These are phyloP conservation scores for Sporothrix mexicana DNA, from an alignment of 2,329 filamentous ascomycete genomes.

Conservation along the genomic window DNA sequence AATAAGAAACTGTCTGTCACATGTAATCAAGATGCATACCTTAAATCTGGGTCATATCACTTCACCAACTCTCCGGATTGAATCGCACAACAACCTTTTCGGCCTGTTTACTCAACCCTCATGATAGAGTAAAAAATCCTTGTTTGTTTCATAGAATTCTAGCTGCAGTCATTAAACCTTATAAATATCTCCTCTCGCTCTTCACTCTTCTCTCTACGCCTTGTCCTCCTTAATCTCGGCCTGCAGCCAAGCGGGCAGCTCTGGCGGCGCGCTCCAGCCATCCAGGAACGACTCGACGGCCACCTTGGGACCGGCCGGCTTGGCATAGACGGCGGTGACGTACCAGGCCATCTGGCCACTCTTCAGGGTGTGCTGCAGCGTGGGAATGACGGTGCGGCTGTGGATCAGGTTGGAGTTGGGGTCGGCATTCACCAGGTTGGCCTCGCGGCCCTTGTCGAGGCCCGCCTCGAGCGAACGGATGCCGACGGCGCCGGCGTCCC, in stretches of 20 bases:
- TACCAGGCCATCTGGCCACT: constrained; percentile 68
- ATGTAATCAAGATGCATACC: too few species aligned
- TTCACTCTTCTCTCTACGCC: neutral
- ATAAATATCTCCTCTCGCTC: neutral
- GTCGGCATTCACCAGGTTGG: constrained; percentile 74
- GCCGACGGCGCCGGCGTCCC: constrained; percentile 61
- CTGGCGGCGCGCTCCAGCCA: constrained; percentile 65
- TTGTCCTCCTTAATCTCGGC: constrained; percentile 51
- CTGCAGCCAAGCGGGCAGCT: constrained; percentile 65
- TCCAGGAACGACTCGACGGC: constrained; percentile 60
- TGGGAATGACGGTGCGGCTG: constrained; percentile 73
- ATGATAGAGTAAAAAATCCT: too few species aligned
- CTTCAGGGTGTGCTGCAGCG: constrained; percentile 66
- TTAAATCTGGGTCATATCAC: too few species aligned
- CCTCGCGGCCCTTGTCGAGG: constrained; percentile 49
- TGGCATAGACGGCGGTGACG: constrained; percentile 72
- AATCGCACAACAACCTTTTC: neutral
- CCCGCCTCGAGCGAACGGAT: constrained; percentile 59
- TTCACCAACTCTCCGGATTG: too few species aligned
- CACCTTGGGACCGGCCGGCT: constrained; percentile 63
- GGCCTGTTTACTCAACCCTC: neutral
- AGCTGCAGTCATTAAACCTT: neutral
- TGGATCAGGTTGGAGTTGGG: constrained; percentile 80
- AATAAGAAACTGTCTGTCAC: too few species aligned
- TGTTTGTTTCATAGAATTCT: neutral